Conservation (phyloP, 2,329 filamentous ascomycete species). For the Epichloe bromicola region DNA sequence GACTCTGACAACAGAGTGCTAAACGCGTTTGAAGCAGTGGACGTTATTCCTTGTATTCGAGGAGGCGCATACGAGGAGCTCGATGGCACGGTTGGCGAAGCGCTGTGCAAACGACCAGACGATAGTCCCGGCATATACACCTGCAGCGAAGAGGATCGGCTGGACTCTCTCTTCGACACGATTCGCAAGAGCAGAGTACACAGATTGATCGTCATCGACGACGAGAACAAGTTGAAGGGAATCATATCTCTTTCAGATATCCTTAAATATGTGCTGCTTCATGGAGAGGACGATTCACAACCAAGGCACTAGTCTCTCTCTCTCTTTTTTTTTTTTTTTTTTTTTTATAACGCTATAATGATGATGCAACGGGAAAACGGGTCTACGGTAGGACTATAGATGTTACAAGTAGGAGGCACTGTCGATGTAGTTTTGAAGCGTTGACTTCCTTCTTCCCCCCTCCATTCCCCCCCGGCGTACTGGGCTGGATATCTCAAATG, state of each 20-base stretch:
- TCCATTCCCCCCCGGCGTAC: not conserved
- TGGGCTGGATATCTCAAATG: slow-evolving; percentile 2
- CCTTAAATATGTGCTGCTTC: slow-evolving; percentile 80
- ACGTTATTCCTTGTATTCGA: slow-evolving; percentile 93
- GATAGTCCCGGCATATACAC: slow-evolving; percentile 97
- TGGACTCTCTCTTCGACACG: slow-evolving; percentile 94
- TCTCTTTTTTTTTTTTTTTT: not conserved
- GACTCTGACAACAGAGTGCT: slow-evolving; percentile 66
- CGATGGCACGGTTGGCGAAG: slow-evolving; percentile 74
- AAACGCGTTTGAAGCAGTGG: slow-evolving; percentile 95
- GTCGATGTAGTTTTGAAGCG: not conserved
- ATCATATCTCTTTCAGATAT: slow-evolving; percentile 93
- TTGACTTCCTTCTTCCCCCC: not conserved
- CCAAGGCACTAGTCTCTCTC: not conserved
- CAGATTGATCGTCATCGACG: slow-evolving; percentile 83
- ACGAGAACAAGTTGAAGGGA: slow-evolving; percentile 72
- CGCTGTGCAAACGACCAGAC: slow-evolving; percentile 71
- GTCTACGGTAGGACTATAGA: not conserved
- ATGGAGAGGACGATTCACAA: slow-evolving; percentile 50
- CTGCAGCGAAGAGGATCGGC: slow-evolving; percentile 77
- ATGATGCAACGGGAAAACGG: not conserved
- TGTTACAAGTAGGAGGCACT: slow-evolving; percentile 1
- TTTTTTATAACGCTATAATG: not conserved
- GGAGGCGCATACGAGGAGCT: slow-evolving; percentile 87
- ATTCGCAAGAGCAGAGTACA: slow-evolving; percentile 92